A percentile compares a stretch with the other conserved stretches of the same genome.
Conservation (phyloP, 805 yeast genomes). For the Cyberlindnera bimundalis region DNA sequence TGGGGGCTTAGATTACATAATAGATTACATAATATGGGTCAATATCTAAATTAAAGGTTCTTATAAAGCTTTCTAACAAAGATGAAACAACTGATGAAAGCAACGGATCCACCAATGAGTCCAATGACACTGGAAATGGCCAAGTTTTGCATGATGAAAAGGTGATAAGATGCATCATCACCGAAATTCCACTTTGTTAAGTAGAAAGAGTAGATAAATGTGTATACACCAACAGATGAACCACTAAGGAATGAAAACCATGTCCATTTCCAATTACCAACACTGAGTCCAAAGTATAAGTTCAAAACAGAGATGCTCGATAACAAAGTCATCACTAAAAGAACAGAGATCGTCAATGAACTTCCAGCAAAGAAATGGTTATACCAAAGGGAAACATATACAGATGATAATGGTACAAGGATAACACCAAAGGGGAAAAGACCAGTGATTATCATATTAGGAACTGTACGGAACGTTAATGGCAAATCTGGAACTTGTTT, state of each 20-base stretch:
- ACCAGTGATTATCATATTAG: slow-evolving; percentile 29
- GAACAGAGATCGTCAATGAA: slow-evolving; percentile 17
- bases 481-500: slow-evolving; percentile 26
- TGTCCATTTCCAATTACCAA: slow-evolving; percentile 32
- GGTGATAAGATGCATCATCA: slow-evolving; percentile 23
- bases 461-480: slow-evolving; percentile 24
- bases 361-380: slow-evolving; percentile 24
- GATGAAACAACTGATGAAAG: slow-evolving; percentile 19
- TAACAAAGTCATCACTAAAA: slow-evolving; percentile 19
- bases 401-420: slow-evolving; percentile 27
- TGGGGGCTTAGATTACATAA: not conserved
- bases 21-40: too few species aligned
- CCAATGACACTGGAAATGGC: slow-evolving; percentile 25
- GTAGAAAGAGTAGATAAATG: slow-evolving; percentile 27
- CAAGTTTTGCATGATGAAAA: slow-evolving; percentile 26
- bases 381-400: slow-evolving; percentile 28
- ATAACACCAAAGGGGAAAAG: slow-evolving; percentile 30
- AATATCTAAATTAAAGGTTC: too few species aligned
- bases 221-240: slow-evolving; percentile 24
- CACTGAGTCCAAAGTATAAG: slow-evolving; percentile 23
- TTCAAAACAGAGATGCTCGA: slow-evolving; percentile 21
- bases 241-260: slow-evolving; percentile 29
- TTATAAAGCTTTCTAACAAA: slow-evolving; percentile 21
- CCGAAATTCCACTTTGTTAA: slow-evolving; percentile 29
- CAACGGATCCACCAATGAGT: slow-evolving; percentile 24